These are phyloP conservation scores for Melaleuca quinquenervia DNA, from an alignment of 345 rosid genomes.

Conservation along the genomic window DNA sequence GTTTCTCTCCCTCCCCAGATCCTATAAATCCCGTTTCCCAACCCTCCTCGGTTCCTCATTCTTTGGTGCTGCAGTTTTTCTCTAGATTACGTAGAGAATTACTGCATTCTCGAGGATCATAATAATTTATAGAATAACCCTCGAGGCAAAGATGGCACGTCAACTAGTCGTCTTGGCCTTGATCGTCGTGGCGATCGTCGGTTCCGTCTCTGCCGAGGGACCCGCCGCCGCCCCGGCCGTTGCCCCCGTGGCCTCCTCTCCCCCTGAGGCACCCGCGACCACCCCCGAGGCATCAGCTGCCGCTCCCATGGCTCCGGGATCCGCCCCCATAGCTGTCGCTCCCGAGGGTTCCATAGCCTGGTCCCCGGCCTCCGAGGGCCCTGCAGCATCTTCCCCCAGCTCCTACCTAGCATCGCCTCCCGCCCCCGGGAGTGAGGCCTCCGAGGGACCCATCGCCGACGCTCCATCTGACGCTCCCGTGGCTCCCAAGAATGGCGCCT, in stretches of 20 bases:
- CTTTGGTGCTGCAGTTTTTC: slow-evolving; percentile 3
- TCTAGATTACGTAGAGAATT: neutral
- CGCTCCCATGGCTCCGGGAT: neutral
- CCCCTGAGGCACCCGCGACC: neutral
- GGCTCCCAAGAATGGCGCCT: neutral
- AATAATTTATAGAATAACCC: neutral
- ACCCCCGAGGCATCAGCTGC: neutral
- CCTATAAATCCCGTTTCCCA: neutral
- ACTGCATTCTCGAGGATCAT: neutral
- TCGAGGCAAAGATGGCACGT: neutral
- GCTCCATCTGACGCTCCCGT: neutral
- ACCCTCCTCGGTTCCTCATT: neutral
- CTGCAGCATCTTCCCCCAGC: neutral
- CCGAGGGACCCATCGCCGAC: neutral
- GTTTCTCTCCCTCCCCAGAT: neutral
- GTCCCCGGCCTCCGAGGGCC: neutral
- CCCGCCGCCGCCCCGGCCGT: neutral
- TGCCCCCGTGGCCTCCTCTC: neutral
- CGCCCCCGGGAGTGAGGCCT: neutral
- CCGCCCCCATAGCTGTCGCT: neutral
- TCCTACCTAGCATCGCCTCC: neutral
- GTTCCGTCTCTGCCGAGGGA: neutral
- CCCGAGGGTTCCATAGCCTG: neutral
- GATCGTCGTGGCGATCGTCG: neutral
- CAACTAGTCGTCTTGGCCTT: slow-evolving; percentile 1